phyloP scores from a whole-genome alignment of 116 monocot species.

The Thalassia testudinum region DNA sequence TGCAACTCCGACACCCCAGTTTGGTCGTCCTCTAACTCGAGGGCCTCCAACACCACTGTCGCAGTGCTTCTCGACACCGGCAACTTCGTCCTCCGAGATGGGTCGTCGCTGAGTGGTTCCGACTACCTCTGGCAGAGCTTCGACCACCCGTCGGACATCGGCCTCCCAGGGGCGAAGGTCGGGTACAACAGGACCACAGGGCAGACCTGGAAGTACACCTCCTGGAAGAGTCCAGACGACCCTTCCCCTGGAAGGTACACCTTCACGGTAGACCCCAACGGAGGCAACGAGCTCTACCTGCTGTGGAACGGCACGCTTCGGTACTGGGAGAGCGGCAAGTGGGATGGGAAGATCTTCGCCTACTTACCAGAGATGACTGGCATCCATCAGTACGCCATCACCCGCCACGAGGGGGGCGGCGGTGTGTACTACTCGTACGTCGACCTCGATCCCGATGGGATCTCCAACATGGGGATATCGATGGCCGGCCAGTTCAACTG shows the following conservation, averaged over 20 bases:
- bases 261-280: conserved; percentile 18
- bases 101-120: neutral
- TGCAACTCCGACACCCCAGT: conserved; percentile 4
- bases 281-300: conserved; percentile 4
- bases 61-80: conserved; percentile 20
- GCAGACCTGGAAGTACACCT: neutral
- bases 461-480: conserved; percentile 21
- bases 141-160: conserved; percentile 31
- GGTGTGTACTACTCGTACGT: conserved; percentile 19
- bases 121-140: conserved; percentile 28
- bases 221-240: conserved; percentile 31
- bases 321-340: conserved; percentile 23
- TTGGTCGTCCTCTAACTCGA: conserved; percentile 6
- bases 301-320: conserved; percentile 12
- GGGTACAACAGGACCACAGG: conserved; percentile 17
- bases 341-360: conserved; percentile 25
- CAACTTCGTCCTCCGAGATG: conserved; percentile 24
- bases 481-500: conserved; percentile 23
- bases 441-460: conserved; percentile 1
- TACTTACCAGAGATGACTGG: conserved; percentile 12
- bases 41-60: conserved; percentile 1
- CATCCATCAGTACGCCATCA: conserved; percentile 3
- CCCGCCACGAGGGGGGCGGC: conserved; percentile 3
- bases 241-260: conserved; percentile 22
- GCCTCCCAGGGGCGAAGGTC: conserved; percentile 26